Evolutionary conservation across 2,329 filamentous ascomycete species (phyloP).

Genomic region (Exutisphaerella laricina): DNA sequence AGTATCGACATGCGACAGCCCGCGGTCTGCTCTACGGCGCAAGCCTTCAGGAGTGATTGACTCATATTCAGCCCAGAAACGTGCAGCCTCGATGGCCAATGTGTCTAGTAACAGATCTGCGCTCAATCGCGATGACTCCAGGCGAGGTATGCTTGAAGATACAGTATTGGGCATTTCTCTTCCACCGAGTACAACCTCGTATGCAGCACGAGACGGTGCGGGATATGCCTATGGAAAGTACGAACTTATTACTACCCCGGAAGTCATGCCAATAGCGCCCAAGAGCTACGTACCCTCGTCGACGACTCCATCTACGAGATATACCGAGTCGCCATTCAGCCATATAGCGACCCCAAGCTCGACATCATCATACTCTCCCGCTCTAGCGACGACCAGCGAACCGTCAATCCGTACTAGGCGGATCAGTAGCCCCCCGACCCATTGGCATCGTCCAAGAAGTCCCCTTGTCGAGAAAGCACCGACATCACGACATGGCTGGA

Average conservation of each 20-base stretch:
- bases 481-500: conserved; percentile 50
- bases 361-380: conserved; percentile 68
- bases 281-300: too few relatives aligned
- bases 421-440: conserved; percentile 48
- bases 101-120: conserved; percentile 25
- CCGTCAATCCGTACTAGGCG: conserved; percentile 48
- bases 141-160: conserved; percentile 20
- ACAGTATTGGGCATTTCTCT: conserved; percentile 27
- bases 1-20: conserved; percentile 43
- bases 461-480: too few relatives aligned
- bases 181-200: conserved; percentile 7
- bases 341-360: conserved; percentile 74
- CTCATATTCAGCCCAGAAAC: conserved; percentile 30
- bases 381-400: conserved; percentile 44
- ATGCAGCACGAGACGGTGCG: conserved; percentile 1
- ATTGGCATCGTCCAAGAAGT: too few relatives aligned
- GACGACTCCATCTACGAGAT: conserved; percentile 67
- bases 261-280: too few relatives aligned
- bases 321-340: conserved; percentile 71
- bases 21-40: conserved; percentile 40
- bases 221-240: conserved; percentile 4
- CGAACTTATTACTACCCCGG: too few relatives aligned
- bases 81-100: conserved; percentile 28
- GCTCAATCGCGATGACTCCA: conserved; percentile 13
- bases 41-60: conserved; percentile 42